Evolutionary conservation across 1,139 yeast species (phyloP), one percentile per base, ranked within the genome.

Genomic region (Arxiozyma slooffiae): DNA sequence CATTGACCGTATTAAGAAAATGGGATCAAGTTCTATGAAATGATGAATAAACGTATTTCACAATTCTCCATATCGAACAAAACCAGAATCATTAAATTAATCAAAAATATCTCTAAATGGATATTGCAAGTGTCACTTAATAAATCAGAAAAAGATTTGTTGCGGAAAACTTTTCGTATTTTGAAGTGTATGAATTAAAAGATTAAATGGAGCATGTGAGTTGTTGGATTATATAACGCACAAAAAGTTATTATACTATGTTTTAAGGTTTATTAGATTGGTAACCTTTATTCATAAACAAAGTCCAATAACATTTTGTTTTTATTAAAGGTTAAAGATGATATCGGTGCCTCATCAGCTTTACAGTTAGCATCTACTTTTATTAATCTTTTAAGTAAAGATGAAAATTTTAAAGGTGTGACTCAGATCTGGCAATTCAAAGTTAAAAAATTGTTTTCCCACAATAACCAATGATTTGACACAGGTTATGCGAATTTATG

Each of bases 321-420:
- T 8, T 34, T 60, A 20, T 49, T 53, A n/a, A 39, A 44, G 9
- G 46, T 60, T 11, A 53, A 48, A 30, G 26, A 34, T 1, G 44
- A 38, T 5, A 48, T 52, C 20, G 64, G 64, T n/a, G 46, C 58
- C 4, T 40, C 59, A 1, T 47, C 53, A 4, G 57, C 60, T 17
- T 58, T 64, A 6, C 67, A 62, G 43, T 52, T 60, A 22, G 55
- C 63, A 0, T 53, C 64, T 3, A 63, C 67, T 2, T 46, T 64
- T 24, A 53, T 60, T 20, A 55, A 52, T 18, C 43, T 61, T 39
- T 49, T 53, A 2, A 38, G 56, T 7, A 52, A 55, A 26, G 48
- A 50, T 23, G 49, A 56, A 22, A 51, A 48, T 14, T 60, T 60
- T 47, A 30, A 30, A 5, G 20, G 52, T 24, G 53, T 55, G 3